Conservation (phyloP, 768 basidiomycete species). For the Pholiota conissans region DNA sequence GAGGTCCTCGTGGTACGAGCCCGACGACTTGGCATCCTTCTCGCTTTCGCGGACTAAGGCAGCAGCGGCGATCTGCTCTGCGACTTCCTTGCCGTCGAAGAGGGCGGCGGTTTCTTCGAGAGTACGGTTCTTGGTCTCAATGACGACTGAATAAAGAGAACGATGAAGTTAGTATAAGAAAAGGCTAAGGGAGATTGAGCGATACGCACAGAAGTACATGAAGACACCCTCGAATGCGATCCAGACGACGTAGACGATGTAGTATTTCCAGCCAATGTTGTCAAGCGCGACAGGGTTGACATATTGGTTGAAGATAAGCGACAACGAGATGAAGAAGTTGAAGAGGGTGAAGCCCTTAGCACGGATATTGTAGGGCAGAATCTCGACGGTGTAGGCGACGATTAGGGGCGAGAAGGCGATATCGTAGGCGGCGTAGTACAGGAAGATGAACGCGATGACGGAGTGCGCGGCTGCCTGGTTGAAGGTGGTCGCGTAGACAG, state of each 20-base stretch:
- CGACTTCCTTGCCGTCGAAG: conserved; percentile 69
- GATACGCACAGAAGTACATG: conserved; percentile 53
- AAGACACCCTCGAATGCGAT: conserved; percentile 65
- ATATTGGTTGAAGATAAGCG: conserved; percentile 89
- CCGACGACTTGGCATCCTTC: conserved; percentile 35
- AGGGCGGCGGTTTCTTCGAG: conserved; percentile 82
- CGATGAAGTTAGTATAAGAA: conserved; percentile 6
- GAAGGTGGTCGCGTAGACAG: conserved; percentile 48
- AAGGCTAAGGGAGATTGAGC: neutral
- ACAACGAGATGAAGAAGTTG: conserved; percentile 73
- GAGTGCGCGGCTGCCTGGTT: conserved; percentile 55
- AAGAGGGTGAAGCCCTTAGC: conserved; percentile 86
- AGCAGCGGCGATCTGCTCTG: conserved; percentile 34
- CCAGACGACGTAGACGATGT: conserved; percentile 75
- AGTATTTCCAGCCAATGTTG: conserved; percentile 73
- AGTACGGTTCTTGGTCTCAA: conserved; percentile 73
- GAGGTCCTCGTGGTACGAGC: conserved; percentile 28
- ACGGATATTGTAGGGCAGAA: conserved; percentile 79
- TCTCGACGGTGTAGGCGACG: conserved; percentile 86
- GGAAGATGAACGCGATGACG: conserved; percentile 82
- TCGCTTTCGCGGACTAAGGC: conserved; percentile 24
- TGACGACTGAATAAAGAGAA: conserved; percentile 41
- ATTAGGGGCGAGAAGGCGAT: conserved; percentile 86
- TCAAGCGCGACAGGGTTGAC: conserved; percentile 79
- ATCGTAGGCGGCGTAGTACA: conserved; percentile 79